A percentile compares a stretch with the other conserved stretches of the same genome.
Evolutionary conservation across 2,329 filamentous ascomycete genomes (phyloP).

Genomic region (Ophiostoma himal-ulmi): DNA sequence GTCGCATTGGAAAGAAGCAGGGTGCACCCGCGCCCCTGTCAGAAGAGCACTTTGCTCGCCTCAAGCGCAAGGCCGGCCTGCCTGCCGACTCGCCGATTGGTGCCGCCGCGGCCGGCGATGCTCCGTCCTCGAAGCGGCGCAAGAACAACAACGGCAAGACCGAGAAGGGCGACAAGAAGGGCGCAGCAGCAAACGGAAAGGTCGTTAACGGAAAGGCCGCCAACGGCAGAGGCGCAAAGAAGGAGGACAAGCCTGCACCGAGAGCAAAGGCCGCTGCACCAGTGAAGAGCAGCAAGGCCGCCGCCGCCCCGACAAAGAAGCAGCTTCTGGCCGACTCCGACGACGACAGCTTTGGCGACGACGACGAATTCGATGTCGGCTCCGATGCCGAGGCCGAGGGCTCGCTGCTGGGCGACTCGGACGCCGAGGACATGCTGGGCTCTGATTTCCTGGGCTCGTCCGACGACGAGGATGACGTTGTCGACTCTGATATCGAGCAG

Average conservation of each 20-base stretch:
- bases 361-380: slow-evolving; percentile 38
- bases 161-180: slow-evolving; percentile 35
- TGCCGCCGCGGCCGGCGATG: slow-evolving; percentile 36
- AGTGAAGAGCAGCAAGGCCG: slow-evolving; percentile 17
- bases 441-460: slow-evolving; percentile 50
- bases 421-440: slow-evolving; percentile 34
- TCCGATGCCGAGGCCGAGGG: slow-evolving; percentile 43
- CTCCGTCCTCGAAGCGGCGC: slow-evolving; percentile 54
- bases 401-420: slow-evolving; percentile 39
- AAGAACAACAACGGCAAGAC: slow-evolving; percentile 33
- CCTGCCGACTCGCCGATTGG: slow-evolving; percentile 50
- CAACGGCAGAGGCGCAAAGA: slow-evolving; percentile 28
- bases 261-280: slow-evolving; percentile 27
- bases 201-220: slow-evolving; percentile 27
- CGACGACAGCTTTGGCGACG: slow-evolving; percentile 32
- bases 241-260: slow-evolving; percentile 28
- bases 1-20: slow-evolving; percentile 87
- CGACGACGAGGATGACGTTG: slow-evolving; percentile 47
- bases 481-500: slow-evolving; percentile 65
- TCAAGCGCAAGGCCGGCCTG: slow-evolving; percentile 78
- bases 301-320: slow-evolving; percentile 19
- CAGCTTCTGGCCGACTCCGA: slow-evolving; percentile 32
- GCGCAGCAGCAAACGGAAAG: slow-evolving; percentile 26
- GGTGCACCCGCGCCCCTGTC: slow-evolving; percentile 77
- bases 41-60: slow-evolving; percentile 67